Conservation (phyloP, 2,329 filamentous ascomycete genomes). For the Scopulariopsis brevicaulis region DNA sequence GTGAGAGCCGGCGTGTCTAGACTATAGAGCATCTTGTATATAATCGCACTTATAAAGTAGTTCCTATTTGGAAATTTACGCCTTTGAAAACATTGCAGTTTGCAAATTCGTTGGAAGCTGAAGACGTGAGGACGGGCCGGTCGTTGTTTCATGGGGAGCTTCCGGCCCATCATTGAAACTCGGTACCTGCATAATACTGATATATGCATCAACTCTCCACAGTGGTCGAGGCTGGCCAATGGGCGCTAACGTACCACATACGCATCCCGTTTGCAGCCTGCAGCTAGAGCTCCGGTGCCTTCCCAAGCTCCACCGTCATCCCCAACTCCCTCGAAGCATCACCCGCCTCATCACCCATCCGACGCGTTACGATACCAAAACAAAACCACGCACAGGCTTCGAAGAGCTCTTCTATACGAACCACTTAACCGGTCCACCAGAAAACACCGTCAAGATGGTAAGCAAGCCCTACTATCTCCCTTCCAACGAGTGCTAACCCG, state of each 20-base stretch:
- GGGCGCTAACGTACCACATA: not conserved
- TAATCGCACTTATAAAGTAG: not conserved
- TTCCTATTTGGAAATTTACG: not conserved
- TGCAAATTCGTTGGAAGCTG: no score
- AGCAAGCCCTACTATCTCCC: conserved; percentile 1
- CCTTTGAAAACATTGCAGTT: no score
- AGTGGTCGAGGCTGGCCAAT: not conserved
- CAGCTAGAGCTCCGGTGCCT: not conserved
- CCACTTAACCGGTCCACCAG: not conserved
- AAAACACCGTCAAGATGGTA: not conserved
- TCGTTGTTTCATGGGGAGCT: no score
- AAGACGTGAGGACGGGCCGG: no score
- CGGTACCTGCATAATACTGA: no score
- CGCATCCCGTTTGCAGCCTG: conserved; percentile 7
- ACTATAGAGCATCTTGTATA: not conserved
- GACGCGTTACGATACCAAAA: not conserved
- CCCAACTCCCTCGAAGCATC: not conserved
- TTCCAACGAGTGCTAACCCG: conserved; percentile 10
- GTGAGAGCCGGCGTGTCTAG: conserved; percentile 1
- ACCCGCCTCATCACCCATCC: not conserved
- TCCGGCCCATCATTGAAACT: no score
- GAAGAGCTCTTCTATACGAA: not conserved
- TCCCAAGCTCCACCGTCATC: not conserved
- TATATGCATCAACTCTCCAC: not conserved
- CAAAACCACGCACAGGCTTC: not conserved